Percentiles rank a stretch among this genome's conserved stretches.
phyloP scores from a whole-genome alignment of 352 stramenopile species.

The Phytopythium oedochilum region DNA sequence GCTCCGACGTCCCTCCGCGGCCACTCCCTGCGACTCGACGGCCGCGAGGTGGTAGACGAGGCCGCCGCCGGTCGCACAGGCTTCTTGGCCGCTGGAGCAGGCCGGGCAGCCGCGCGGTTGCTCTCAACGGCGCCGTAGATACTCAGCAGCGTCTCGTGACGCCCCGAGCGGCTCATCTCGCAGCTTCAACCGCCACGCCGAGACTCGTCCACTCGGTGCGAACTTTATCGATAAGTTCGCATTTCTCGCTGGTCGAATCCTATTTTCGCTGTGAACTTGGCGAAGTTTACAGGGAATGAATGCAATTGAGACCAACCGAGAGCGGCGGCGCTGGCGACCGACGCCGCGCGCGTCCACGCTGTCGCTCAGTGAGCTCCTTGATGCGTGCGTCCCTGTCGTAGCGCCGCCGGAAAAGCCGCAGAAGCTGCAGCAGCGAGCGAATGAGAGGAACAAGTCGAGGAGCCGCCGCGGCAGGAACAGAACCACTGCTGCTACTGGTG shows the following conservation, averaged over 20 bases:
- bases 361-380: constrained; percentile 2
- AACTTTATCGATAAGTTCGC: background rate
- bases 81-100: background rate
- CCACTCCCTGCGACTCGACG: background rate
- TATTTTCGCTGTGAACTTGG: too few species aligned
- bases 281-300: background rate
- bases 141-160: constrained; percentile 24
- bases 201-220: too few species aligned
- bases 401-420: background rate
- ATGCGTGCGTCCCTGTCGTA: background rate
- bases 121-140: constrained; percentile 22
- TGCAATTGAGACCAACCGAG: background rate
- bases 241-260: background rate
- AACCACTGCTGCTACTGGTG: background rate
- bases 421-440: background rate
- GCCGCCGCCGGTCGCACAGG: constrained; percentile 10
- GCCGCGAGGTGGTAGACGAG: background rate
- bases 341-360: background rate
- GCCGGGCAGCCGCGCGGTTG: background rate
- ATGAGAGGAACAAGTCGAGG: constrained; percentile 12
- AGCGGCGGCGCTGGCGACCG: background rate
- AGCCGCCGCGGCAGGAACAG: background rate
- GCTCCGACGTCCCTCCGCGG: background rate
- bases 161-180: constrained; percentile 20
- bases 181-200: background rate